Evolutionary conservation across 1,139 yeast genomes (phyloP).

Genomic region (Yarrowia galli): DNA sequence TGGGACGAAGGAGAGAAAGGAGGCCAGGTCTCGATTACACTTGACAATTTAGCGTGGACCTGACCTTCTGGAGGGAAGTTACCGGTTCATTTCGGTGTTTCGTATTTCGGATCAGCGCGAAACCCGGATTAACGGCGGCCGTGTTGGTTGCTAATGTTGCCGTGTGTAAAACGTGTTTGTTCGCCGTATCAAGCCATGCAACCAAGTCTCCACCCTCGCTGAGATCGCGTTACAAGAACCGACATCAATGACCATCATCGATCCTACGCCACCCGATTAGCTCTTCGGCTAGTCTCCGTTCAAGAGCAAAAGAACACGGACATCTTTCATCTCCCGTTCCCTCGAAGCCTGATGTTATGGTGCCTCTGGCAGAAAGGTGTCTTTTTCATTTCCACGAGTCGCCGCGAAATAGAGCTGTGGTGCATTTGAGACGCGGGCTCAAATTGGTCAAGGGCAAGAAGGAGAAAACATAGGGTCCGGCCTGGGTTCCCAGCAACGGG

Average conservation of each 20-base stretch:
- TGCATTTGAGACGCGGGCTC: not conserved
- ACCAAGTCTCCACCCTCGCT: no score
- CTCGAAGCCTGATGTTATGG: not conserved
- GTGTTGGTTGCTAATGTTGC: no score
- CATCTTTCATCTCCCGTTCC: not conserved
- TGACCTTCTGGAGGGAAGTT: not conserved
- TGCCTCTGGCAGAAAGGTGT: not conserved
- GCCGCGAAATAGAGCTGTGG: not conserved
- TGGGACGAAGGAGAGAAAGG: not conserved
- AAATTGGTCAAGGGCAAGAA: not conserved
- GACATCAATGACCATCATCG: not conserved
- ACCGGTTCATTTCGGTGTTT: no score
- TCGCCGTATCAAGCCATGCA: no score
- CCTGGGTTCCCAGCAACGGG: conserved; percentile 5
- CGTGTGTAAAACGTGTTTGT: no score
- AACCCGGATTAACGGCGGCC: not conserved
- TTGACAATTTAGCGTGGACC: not conserved
- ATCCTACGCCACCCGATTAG: not conserved
- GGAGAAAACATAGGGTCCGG: not conserved
- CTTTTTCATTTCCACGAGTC: not conserved
- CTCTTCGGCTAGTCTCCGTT: not conserved
- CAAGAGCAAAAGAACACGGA: not conserved
- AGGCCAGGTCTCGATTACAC: not conserved
- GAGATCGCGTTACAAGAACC: no score
- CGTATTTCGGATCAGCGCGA: not conserved